A percentile compares a stretch with the other conserved stretches of the same genome.
Evolutionary conservation across 495 filamentous ascomycete species (phyloP).

Genomic region (Penicillium tannophilum): DNA sequence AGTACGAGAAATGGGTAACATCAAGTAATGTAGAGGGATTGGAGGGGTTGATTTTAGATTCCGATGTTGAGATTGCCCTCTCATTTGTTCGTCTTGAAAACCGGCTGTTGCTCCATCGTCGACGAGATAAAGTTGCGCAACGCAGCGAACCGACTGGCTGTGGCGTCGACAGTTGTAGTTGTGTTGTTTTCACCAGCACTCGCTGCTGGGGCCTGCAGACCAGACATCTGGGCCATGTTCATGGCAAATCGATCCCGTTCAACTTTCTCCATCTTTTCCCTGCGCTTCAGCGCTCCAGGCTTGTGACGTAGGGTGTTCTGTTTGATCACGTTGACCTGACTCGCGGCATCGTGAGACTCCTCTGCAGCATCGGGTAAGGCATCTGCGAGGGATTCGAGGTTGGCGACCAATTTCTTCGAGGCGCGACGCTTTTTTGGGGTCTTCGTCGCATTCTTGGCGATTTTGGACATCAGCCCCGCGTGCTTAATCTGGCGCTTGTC

Average conservation of each 20-base stretch:
- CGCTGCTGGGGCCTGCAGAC: slow-evolving; percentile 25
- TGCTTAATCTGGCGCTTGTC: slow-evolving; percentile 79
- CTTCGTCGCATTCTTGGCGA: slow-evolving; percentile 62
- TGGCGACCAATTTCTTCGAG: slow-evolving; percentile 75
- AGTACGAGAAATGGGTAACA: background rate
- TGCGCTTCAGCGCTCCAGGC: slow-evolving; percentile 81
- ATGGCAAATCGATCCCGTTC: slow-evolving; percentile 81
- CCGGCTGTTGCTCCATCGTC: slow-evolving; percentile 74
- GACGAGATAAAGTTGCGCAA: slow-evolving; percentile 68
- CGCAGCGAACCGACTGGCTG: slow-evolving; percentile 66
- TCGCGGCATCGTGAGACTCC: slow-evolving; percentile 34
- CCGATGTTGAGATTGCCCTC: background rate
- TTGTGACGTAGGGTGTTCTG: slow-evolving; percentile 70
- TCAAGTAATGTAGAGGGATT: background rate
- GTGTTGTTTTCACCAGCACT: slow-evolving; percentile 15
- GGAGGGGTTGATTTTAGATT: background rate
- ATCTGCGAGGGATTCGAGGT: slow-evolving; percentile 73
- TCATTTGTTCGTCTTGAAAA: slow-evolving; percentile 52
- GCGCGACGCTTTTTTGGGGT: slow-evolving; percentile 64
- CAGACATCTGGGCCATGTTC: slow-evolving; percentile 70
- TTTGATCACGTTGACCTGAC: slow-evolving; percentile 54
- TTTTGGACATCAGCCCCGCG: slow-evolving; percentile 70
- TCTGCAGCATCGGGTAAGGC: slow-evolving; percentile 66
- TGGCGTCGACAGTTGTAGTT: slow-evolving; percentile 36
- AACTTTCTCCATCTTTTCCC: slow-evolving; percentile 71